Base-by-base conservation (phyloP, 2,329 filamentous ascomycete species). In the Aspergillus piperis region DNA sequence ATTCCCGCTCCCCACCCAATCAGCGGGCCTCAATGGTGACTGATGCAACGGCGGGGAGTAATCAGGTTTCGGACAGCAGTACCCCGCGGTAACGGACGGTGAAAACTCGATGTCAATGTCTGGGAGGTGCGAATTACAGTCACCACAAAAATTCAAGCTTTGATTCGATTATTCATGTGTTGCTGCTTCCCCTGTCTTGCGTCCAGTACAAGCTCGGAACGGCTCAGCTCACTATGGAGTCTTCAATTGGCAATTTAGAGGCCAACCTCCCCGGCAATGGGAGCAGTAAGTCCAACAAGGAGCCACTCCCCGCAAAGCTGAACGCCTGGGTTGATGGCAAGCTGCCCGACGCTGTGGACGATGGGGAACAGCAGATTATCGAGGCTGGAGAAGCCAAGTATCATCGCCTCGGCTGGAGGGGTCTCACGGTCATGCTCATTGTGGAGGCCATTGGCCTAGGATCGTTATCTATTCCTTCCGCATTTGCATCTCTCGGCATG, bases 381-480 rank as follows among this genome's bases (percentile, higher is more conserved):
- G 47, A 50, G 47, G 47, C 47, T 11, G 47, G 47, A 8, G 47
- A 50, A 30, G 47, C 47, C 47, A 50, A 50, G 25, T 50, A 50
- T 42, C 64, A 59, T 27, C 62, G 60, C n/a, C 71, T 82, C 25
- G 75, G 82, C 54, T 84, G 82, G 82, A 81, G 82, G 68, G 75
- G 78, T 19, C 70, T 81, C 17, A 81, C 79, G 2, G 71, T 82
- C 36, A 78, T 81, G 60, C 68, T 82, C 56, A 80, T 82, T 54
- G 80, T 82, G 44, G 80, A 82, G 64, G 79, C 80, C 30, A 81
- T 82, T 60, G 78, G 79, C 10, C 73, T 82, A 23, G 80, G 80
- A 48, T 77, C 75, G 25, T 71, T 81, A 60, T 78, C 77, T 57
- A 71, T 80, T 38, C 78, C 80, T 7, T 75, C 71, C 53, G 77